Evolutionary conservation across 139 green algal species (phyloP).

Genomic region (Pseudopediastrum boryanum): DNA sequence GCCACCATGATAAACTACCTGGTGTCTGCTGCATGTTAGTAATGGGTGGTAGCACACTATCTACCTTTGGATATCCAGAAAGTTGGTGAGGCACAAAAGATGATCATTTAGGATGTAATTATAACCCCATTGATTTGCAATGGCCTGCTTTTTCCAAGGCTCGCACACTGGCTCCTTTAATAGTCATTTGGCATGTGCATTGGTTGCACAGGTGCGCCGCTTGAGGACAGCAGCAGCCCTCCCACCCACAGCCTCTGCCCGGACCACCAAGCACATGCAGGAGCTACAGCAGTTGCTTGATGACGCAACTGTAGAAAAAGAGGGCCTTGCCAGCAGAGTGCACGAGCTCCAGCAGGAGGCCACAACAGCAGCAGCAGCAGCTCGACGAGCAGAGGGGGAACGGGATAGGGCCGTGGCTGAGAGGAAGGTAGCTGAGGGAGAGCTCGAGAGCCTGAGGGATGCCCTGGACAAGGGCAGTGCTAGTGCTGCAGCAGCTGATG

Average conservation of each 20-base stretch:
- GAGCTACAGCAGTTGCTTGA: constrained; percentile 35
- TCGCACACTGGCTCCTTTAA: too few relatives aligned
- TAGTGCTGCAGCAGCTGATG: constrained; percentile 36
- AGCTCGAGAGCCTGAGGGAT: constrained; percentile 9
- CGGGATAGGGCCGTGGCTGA: background rate
- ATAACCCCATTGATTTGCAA: too few relatives aligned
- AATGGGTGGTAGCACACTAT: too few relatives aligned
- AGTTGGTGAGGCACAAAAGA: too few relatives aligned
- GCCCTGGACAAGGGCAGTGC: constrained; percentile 12
- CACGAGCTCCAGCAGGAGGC: constrained; percentile 23
- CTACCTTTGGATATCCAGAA: too few relatives aligned
- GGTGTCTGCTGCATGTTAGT: too few relatives aligned
- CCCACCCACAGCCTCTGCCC: too few relatives aligned
- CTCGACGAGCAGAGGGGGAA: constrained; percentile 29
- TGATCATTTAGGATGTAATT: too few relatives aligned
- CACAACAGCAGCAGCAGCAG: background rate
- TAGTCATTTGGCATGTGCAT: too few relatives aligned
- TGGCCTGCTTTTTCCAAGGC: too few relatives aligned
- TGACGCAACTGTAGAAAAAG: constrained; percentile 11
- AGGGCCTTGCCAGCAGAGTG: constrained; percentile 12
- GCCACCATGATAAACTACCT: too few relatives aligned
- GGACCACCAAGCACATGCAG: background rate
- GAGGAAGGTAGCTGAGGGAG: background rate
- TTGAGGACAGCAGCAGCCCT: constrained; percentile 16
- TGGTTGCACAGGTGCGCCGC: too few relatives aligned